phyloP scores from a whole-genome alignment of 1,284 basidiomycete species.

The Melampsora abietis-canadensis region DNA sequence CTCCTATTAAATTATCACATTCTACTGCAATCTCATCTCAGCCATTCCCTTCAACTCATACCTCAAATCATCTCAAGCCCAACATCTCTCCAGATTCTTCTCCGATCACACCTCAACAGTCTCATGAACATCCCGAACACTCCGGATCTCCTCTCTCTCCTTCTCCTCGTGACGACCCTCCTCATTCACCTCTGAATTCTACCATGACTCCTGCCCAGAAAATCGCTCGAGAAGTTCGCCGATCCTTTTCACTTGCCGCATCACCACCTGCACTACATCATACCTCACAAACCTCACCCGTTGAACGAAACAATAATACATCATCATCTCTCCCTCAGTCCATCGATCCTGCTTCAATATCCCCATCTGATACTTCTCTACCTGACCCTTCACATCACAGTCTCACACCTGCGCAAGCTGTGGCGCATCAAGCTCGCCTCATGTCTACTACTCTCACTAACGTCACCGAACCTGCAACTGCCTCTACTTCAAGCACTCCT shows the following conservation, averaged over 20 bases:
- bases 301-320: background rate
- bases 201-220: conserved; percentile 43
- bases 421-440: conserved; percentile 24
- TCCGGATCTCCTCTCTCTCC: background rate
- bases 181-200: background rate
- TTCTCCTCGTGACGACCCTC: background rate
- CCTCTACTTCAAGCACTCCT: background rate
- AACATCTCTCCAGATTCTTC: background rate
- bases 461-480: background rate
- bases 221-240: conserved; percentile 42
- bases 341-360: background rate
- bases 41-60: conserved; percentile 1
- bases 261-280: conserved; percentile 1
- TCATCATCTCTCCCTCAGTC: conserved; percentile 3
- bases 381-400: background rate
- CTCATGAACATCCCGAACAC: background rate
- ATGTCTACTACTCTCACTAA: conserved; percentile 10
- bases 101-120: background rate
- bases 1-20: conserved; percentile 3
- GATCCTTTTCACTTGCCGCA: conserved; percentile 36
- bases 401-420: conserved; percentile 36
- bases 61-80: background rate
- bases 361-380: background rate
- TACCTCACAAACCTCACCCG: background rate
- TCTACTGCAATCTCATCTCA: background rate